These are phyloP conservation scores for Scutellaria minor DNA, from an alignment of 257 asterid genomes.

Conservation along the genomic window DNA sequence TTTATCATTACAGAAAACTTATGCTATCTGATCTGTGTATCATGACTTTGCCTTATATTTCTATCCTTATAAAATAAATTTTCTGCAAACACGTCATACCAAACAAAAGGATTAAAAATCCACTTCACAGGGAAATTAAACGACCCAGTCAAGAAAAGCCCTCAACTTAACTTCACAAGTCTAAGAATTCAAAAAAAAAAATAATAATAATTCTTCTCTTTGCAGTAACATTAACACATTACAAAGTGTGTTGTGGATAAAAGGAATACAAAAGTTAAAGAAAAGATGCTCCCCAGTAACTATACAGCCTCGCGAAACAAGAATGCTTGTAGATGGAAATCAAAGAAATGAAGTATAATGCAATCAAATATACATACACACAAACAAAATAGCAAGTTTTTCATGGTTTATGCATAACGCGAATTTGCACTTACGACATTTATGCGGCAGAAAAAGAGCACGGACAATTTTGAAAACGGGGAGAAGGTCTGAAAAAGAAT, in stretches of 20 bases:
- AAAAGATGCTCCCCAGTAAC: conserved; percentile 10
- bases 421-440: conserved; percentile 21
- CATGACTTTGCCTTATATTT: conserved; percentile 1
- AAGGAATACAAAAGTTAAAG: not conserved
- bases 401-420: conserved; percentile 22
- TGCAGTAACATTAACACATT: conserved; percentile 13
- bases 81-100: not conserved
- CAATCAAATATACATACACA: not conserved
- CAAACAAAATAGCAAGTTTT: not conserved
- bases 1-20: not conserved
- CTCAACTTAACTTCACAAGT: conserved; percentile 11
- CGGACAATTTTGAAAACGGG: conserved; percentile 1
- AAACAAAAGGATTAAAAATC: conserved; percentile 14
- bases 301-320: conserved; percentile 2
- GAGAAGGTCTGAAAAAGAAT: not conserved
- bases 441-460: conserved; percentile 17
- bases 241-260: not conserved
- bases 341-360: conserved; percentile 1
- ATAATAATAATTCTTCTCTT: not conserved
- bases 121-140: not conserved
- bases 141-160: not conserved
- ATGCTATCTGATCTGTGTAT: conserved; percentile 8
- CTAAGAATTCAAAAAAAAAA: conserved; percentile 2
- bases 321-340: conserved; percentile 14
- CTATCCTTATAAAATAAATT: conserved; percentile 1